These are phyloP conservation scores for Oropetium thomaeum DNA, from an alignment of 176 grass and related monocot genomes.

Conservation along the genomic window DNA sequence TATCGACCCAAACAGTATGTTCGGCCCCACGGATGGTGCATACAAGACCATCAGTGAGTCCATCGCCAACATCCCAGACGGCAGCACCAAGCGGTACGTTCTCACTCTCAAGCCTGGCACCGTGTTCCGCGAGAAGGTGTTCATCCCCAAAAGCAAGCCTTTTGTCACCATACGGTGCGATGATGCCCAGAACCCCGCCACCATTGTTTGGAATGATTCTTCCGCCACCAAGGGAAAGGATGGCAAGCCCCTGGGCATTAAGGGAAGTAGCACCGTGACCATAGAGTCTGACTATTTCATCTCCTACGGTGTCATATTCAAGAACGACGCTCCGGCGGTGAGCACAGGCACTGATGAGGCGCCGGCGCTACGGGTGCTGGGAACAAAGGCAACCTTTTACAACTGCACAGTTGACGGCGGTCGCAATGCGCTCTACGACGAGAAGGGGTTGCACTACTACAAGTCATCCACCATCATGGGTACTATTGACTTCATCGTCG, in stretches of 20 bases:
- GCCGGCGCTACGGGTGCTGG: constrained; percentile 51
- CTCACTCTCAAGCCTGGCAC: constrained; percentile 38
- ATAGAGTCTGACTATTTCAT: constrained; percentile 45
- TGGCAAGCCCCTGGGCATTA: constrained; percentile 36
- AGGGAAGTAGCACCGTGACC: constrained; percentile 33
- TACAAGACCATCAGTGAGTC: too few species aligned
- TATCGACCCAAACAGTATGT: too few species aligned
- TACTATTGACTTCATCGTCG: too few species aligned
- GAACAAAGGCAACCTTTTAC: constrained; percentile 41
- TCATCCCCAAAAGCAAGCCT: constrained; percentile 30
- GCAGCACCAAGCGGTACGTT: too few species aligned
- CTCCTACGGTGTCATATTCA: constrained; percentile 26
- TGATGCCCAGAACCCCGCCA: neutral
- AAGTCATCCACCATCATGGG: too few species aligned
- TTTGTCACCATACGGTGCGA: constrained; percentile 26
- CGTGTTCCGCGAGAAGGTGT: constrained; percentile 50
- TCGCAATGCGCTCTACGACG: constrained; percentile 55
- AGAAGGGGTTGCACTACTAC: too few species aligned
- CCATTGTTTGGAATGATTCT: constrained; percentile 34
- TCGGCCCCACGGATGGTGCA: too few species aligned
- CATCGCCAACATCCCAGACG: too few species aligned
- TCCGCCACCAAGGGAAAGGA: constrained; percentile 23
- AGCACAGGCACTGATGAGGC: constrained; percentile 58
- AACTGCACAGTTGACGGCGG: constrained; percentile 51
- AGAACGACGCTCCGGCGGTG: constrained; percentile 41